Evolutionary conservation across 1,284 basidiomycete genomes (phyloP), one percentile per base, ranked within the genome.

Genomic region (Porodaedalea pini): DNA sequence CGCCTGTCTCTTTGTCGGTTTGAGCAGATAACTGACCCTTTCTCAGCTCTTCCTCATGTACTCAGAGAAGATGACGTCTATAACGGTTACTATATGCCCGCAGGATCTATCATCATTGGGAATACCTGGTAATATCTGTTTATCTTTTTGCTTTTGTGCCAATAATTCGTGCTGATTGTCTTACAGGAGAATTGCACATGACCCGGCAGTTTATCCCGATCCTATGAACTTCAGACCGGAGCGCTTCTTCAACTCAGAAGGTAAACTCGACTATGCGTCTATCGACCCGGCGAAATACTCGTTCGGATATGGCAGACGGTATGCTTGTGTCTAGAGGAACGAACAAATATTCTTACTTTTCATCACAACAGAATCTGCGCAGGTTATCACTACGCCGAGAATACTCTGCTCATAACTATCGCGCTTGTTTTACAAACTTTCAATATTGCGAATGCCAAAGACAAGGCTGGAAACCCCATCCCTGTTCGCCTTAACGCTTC

Each of bases 41-140:
- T 21, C 40, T 13, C 53, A 62, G 47, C 48, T 25, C 36, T 61
- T 11, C 62, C 60, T 6, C 62, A 63, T 59, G 25, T 51, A 23
- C 44, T 53, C 4, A 49, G 32, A 7, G 43, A 48, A 34, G 62
- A 63, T 25, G 54, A 62, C 52, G 56, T 61, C 4, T 59, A 61
- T 34, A 44, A 57, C 15, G 56, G 57, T 2, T 63, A 61, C 45
- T 54, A 50, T 23, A 54, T 63, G 15, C 62, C 62, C 2, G 54
- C 51, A 39, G 62, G 62, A 10, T 60, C 57, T 31, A 48, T 63
- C 6, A 34, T 61, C 19, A 21, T 64, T 8, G 54, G 39, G 25
- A 63, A 64, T 50, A 41, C 47, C n/a, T 64, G 61, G 63, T 61
- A n/a, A 40, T 27, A 7, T 19, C 13, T 10, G 6, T 52, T 17